Evolutionary conservation across 257 asterid species (phyloP), one percentile per base, ranked within the genome.

Genomic region (Petunia axillaris): DNA sequence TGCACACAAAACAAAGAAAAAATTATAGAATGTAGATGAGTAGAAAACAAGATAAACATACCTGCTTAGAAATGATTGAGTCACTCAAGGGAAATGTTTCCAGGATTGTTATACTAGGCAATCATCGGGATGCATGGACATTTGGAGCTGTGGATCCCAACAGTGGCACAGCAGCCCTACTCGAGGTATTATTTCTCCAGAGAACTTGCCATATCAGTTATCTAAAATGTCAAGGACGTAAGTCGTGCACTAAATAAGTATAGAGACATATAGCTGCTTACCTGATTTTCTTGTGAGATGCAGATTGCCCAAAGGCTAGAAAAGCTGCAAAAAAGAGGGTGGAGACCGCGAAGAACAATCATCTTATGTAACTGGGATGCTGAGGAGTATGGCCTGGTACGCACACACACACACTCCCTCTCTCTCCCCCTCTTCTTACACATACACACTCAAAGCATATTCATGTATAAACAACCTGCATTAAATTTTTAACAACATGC

Each of bases 51-150:
- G 41, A 7, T 5, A 41, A 10, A 62, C 39, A 2, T 65, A 59
- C 43, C 4, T 64, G 44, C 7, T 55, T 3, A 71, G 35, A 59
- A 44, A 39, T 39, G 82, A 38, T 64, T 41, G 57, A 16, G 77
- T 82, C 38, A 76, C 84, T 81, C 3, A 68, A 59, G 76, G 77
- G 83, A 53, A 74, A 44, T 43, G 73, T 84, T 39, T 81, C 57
- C 79, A 92, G 97, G 81, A 91, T 40, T 85, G 94, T 94, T 79
- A 91, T 93, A 85, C 85, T 94, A 83, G 98, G 97, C 16, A 94
- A 94, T 85, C 98, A 94, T 86, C 91, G 97, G 53, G 97, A 94
- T 80, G 98, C 98, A 39, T 94, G 98, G 98, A 88, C 98, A 62
- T 94, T 94, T 82, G 97, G 98, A 85, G 97, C 97, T 75, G 96